Conservation (phyloP, 2,329 filamentous ascomycete species). For the Stagonosporopsis cucurbitacearum region DNA sequence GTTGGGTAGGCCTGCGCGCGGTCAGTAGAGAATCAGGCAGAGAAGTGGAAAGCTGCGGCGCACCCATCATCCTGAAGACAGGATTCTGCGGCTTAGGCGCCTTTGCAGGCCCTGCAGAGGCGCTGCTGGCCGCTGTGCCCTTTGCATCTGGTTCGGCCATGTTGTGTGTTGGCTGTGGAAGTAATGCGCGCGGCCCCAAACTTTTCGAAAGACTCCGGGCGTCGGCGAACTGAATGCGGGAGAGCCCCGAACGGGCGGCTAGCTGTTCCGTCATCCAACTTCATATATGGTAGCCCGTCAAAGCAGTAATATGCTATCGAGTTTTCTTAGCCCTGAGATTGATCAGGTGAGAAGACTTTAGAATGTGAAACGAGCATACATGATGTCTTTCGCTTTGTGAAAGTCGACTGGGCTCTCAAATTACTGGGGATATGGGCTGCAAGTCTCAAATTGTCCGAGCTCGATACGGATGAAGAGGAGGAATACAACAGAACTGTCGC, state of each 20-base stretch:
- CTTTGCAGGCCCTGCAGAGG: conserved; percentile 32
- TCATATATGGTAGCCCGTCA: neutral
- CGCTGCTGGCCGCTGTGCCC: conserved; percentile 30
- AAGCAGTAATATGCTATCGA: neutral
- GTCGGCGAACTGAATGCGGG: conserved; percentile 13
- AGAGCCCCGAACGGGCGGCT: conserved; percentile 1
- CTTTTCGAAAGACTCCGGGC: conserved; percentile 20
- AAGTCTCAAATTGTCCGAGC: too few species aligned
- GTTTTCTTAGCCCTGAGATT: neutral
- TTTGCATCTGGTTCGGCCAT: conserved; percentile 45
- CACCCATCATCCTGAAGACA: conserved; percentile 51
- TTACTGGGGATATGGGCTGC: too few species aligned
- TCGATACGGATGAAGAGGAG: too few species aligned
- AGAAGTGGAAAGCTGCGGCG: conserved; percentile 8
- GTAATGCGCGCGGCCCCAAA: conserved; percentile 27
- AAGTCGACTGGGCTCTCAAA: too few species aligned
- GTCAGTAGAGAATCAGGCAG: conserved; percentile 16
- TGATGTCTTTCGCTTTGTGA: too few species aligned
- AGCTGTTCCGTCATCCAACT: neutral
- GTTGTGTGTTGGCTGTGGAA: conserved; percentile 24
- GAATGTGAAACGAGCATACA: too few species aligned
- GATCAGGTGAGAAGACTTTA: too few species aligned
- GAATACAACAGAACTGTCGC: too few species aligned
- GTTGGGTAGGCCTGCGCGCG: conserved; percentile 73
- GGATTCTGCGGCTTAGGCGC: conserved; percentile 46